A percentile compares a stretch with the other conserved stretches of the same genome.
Evolutionary conservation across 192 early-diverging fungal species (phyloP).

Genomic region (Coemansia sp.): DNA sequence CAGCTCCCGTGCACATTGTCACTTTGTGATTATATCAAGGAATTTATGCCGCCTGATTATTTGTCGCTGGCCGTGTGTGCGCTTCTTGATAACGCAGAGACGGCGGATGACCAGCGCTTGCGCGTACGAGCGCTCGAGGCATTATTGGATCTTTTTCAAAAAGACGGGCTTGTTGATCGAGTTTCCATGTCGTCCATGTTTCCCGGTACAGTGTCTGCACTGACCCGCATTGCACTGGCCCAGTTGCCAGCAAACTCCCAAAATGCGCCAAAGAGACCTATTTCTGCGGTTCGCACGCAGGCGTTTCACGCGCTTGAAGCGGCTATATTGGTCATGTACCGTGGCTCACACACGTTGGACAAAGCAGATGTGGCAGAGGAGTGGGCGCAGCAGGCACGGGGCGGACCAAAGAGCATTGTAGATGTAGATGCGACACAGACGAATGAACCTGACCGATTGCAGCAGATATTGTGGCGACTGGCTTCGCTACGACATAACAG

Average conservation of each 20-base stretch:
- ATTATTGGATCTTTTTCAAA: background rate
- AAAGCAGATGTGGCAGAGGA: background rate
- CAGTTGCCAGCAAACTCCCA: constrained; percentile 19
- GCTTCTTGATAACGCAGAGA: constrained; percentile 41
- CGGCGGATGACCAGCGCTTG: constrained; percentile 15
- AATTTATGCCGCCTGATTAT: constrained; percentile 28
- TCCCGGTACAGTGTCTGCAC: constrained; percentile 34
- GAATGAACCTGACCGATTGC: constrained; percentile 9
- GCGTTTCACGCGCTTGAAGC: constrained; percentile 13
- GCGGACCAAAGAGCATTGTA: constrained; percentile 7
- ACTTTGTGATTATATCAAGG: constrained; percentile 13
- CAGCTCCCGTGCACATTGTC: background rate
- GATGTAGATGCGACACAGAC: background rate
- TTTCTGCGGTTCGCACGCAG: constrained; percentile 17
- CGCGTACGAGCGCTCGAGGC: constrained; percentile 22
- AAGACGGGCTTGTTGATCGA: constrained; percentile 5
- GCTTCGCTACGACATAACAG: constrained; percentile 31
- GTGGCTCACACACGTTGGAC: background rate
- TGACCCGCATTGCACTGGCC: constrained; percentile 29
- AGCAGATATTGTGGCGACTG: constrained; percentile 37
- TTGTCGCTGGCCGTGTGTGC: constrained; percentile 28
- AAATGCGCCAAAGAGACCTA: constrained; percentile 7
- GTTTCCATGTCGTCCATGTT: constrained; percentile 10
- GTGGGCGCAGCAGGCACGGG: constrained; percentile 20
- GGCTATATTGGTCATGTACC: constrained; percentile 15